Base-by-base conservation (phyloP, 495 filamentous ascomycete genomes). In the Neurospora sublineolata region DNA sequence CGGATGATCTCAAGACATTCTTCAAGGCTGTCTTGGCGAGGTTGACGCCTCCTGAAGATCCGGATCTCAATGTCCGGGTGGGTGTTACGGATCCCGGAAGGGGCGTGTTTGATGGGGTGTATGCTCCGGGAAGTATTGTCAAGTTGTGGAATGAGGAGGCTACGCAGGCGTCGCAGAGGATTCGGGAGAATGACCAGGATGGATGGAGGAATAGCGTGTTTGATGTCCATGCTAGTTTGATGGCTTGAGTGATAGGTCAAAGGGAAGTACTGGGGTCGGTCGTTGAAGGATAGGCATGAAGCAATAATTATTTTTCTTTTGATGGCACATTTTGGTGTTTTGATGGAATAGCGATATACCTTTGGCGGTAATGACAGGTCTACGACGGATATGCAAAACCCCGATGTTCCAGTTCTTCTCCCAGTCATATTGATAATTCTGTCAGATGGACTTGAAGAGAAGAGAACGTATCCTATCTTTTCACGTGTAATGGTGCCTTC, bases 161-260 rank as follows among this genome's bases (percentile, higher is more conserved):
- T 1, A 80, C 80, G 38, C 82, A 85, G 72, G 94, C 92, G 3
- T 80, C 78, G 1, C 88, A 91, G 78, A 81, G 86, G 42, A 84
- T 92, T 40, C 78, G 82, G n/a, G 79, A 84, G 73, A 81, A 83
- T 46, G 87, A 90, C 52, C 87, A 89, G 37, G 90, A 89, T 68
- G 92, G 92, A 0, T 97, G 94, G 94, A 83, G 91, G 52, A 97
- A 97, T 80, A 89, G 87, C 44, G 89, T 97, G 20, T 97, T 98
- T 80, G 89, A 95, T 80, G 86, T 93, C 8, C 84, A 82, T 23
- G 79, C 81, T 3, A 71, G 70, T 6, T 69, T 77, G 74, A 36
- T 75, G 69, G 37, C 41, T 8, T 79, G 67, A 73, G 1, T 3
- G 33, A 36, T 36, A 1, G 37, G 9, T 20, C 11, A 16, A 52